These are phyloP conservation scores for Diaporthe helianthi DNA, from an alignment of 2,329 filamentous ascomycete species.

Conservation along the genomic window DNA sequence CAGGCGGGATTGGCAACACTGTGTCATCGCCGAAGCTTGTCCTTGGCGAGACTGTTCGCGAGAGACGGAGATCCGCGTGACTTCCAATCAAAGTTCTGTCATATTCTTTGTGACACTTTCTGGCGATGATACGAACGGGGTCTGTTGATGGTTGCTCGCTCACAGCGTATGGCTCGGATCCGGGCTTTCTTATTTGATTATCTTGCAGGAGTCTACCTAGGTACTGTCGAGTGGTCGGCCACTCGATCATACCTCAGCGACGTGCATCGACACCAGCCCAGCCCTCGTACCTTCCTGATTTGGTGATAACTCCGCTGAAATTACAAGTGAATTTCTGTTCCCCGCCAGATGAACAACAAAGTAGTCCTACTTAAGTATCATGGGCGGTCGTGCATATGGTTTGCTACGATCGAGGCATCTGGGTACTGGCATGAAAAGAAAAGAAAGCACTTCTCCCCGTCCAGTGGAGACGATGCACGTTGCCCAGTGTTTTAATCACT, in stretches of 20 bases:
- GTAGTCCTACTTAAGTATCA: not conserved
- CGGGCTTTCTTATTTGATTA: slow-evolving; percentile 1
- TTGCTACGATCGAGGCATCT: too few species aligned
- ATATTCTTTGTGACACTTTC: too few species aligned
- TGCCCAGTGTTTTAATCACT: not conserved
- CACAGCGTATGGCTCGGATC: not conserved
- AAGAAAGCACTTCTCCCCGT: too few species aligned
- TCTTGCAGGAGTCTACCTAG: not conserved
- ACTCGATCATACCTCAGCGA: slow-evolving; percentile 13
- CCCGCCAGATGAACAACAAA: not conserved
- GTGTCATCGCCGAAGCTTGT: too few species aligned
- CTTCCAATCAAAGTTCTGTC: too few species aligned
- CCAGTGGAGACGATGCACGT: not conserved
- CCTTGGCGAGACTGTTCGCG: too few species aligned
- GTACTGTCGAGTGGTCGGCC: not conserved
- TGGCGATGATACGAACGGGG: not conserved
- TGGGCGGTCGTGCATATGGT: too few species aligned
- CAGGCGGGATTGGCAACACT: too few species aligned
- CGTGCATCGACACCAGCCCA: not conserved
- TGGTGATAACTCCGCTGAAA: not conserved
- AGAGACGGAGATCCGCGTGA: too few species aligned
- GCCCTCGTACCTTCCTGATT: slow-evolving; percentile 7
- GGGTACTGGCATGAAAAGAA: too few species aligned
- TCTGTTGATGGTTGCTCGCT: not conserved
- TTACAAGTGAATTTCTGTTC: not conserved